Percentiles rank a stretch among this genome's conserved stretches.
Conservation (phyloP, 768 basidiomycete genomes). For the Lactifluus subvellereus region DNA sequence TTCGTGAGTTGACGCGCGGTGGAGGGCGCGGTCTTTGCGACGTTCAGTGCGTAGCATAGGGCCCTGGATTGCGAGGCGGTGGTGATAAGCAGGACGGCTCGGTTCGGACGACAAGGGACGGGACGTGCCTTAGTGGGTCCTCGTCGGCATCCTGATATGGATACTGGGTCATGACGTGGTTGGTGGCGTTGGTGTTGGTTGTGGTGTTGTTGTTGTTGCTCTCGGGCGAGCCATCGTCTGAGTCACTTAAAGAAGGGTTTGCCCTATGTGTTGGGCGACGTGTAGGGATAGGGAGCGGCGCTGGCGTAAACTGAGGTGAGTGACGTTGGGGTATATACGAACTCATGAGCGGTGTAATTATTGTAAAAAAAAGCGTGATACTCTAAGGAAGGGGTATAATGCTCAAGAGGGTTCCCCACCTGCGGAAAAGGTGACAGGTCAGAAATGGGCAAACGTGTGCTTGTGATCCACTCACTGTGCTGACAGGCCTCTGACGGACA, state of each 20-base stretch:
- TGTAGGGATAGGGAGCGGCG: slow-evolving; percentile 17
- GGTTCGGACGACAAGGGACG: too few species aligned
- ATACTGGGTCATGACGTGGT: slow-evolving; percentile 17
- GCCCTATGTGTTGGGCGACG: slow-evolving; percentile 11
- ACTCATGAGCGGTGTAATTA: not conserved
- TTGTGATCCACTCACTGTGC: too few species aligned
- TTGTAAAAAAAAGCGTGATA: not conserved
- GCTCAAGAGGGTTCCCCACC: too few species aligned
- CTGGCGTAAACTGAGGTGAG: slow-evolving; percentile 15
- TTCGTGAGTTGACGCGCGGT: slow-evolving; percentile 13
- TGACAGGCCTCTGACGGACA: too few species aligned
- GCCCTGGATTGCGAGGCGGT: not conserved
- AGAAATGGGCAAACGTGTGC: too few species aligned
- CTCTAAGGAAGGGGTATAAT: not conserved
- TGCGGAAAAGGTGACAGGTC: too few species aligned
- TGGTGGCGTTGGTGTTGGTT: not conserved
- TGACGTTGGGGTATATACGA: slow-evolving; percentile 14
- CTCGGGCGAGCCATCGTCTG: slow-evolving; percentile 2
- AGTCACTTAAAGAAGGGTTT: slow-evolving; percentile 13
- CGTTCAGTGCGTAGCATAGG: slow-evolving; percentile 16
- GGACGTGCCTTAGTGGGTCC: slow-evolving; percentile 14
- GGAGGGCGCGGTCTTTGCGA: slow-evolving; percentile 8
- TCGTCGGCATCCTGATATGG: slow-evolving; percentile 19
- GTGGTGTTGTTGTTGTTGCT: not conserved
- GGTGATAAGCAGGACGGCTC: too few species aligned